phyloP scores from a whole-genome alignment of 441 rosid species.

The Erysimum cheiri region DNA sequence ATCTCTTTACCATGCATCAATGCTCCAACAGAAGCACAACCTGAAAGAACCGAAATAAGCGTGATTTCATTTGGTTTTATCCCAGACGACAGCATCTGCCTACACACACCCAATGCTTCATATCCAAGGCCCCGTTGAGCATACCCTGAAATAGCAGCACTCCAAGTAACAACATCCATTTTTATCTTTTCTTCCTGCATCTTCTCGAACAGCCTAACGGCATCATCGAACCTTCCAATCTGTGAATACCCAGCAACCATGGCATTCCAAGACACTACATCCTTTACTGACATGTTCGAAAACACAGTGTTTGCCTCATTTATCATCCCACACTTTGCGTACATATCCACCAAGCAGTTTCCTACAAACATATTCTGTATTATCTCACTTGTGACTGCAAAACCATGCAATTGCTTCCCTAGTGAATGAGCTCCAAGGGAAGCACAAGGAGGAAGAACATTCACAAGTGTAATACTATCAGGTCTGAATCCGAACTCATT shows the following conservation, averaged over 20 bases:
- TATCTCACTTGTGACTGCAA: slow-evolving; percentile 57
- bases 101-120: slow-evolving; percentile 70
- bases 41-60: slow-evolving; percentile 82
- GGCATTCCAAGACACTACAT: slow-evolving; percentile 93
- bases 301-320: slow-evolving; percentile 67
- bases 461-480: slow-evolving; percentile 75
- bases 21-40: slow-evolving; percentile 78
- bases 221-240: slow-evolving; percentile 69
- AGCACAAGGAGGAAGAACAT: slow-evolving; percentile 75
- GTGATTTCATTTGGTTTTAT: slow-evolving; percentile 75
- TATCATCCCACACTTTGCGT: slow-evolving; percentile 83
- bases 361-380: slow-evolving; percentile 70
- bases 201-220: slow-evolving; percentile 60
- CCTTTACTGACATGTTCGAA: slow-evolving; percentile 59
- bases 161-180: slow-evolving; percentile 87
- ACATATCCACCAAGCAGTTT: slow-evolving; percentile 82
- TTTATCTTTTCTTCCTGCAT: slow-evolving; percentile 69
- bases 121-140: slow-evolving; percentile 75
- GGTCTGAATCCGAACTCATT: slow-evolving; percentile 47
- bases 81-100: slow-evolving; percentile 67
- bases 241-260: slow-evolving; percentile 88
- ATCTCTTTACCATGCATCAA: slow-evolving; percentile 75
- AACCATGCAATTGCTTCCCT: slow-evolving; percentile 72
- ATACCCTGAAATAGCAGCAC: slow-evolving; percentile 86
- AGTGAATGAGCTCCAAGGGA: slow-evolving; percentile 48